Conservation (phyloP, 768 basidiomycete genomes). For the Phylloporus sp. region DNA sequence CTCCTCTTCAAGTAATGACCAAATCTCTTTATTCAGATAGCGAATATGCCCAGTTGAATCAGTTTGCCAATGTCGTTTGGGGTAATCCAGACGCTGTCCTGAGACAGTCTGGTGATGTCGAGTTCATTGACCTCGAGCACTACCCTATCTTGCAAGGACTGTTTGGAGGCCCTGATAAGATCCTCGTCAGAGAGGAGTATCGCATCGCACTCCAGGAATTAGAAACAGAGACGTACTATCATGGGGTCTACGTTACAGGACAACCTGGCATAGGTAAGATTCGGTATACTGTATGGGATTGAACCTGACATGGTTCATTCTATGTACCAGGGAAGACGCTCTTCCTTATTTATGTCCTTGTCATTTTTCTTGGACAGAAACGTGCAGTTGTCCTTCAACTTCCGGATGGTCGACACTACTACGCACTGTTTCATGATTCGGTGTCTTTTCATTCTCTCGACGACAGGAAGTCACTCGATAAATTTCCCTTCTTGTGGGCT, state of each 20-base stretch:
- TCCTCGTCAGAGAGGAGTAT: slow-evolving; percentile 3
- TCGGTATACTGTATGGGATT: too few relatives aligned
- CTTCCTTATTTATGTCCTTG: not conserved
- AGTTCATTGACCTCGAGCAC: too few relatives aligned
- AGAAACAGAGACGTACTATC: not conserved
- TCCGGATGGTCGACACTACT: not conserved
- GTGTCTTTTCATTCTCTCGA: not conserved
- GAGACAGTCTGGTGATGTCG: not conserved
- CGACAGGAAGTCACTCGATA: not conserved
- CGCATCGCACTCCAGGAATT: not conserved
- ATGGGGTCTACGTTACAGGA: not conserved
- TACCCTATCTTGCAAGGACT: not conserved
- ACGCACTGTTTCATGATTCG: not conserved
- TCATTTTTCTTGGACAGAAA: too few relatives aligned
- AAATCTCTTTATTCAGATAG: too few relatives aligned
- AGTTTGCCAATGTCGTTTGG: not conserved
- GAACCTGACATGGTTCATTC: not conserved
- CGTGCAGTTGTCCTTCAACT: not conserved
- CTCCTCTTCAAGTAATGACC: too few relatives aligned
- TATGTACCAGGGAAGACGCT: slow-evolving; percentile 1
- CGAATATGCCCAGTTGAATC: not conserved
- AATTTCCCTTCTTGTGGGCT: not conserved
- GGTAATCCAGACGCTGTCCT: not conserved
- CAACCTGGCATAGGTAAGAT: slow-evolving; percentile 8
- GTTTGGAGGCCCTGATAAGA: not conserved